Percentiles rank a stretch among this genome's conserved stretches.
phyloP scores from a whole-genome alignment of 2,329 filamentous ascomycete species.

The Onygenales sp. region DNA sequence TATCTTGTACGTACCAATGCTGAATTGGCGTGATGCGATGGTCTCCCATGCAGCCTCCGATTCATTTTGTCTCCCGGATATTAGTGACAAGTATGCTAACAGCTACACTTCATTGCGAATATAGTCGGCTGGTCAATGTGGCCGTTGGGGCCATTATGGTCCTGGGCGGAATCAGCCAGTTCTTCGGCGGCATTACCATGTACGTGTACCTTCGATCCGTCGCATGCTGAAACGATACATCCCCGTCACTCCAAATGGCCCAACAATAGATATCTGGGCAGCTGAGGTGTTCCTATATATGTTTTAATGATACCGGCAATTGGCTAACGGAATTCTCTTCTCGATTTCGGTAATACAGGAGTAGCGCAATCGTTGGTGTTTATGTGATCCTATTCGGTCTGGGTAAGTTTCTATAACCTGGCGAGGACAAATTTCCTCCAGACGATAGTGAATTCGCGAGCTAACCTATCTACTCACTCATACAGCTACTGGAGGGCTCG shows the following conservation, averaged over 20 bases:
- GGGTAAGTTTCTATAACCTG: conserved; percentile 42
- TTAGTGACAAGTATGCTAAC: conserved; percentile 16
- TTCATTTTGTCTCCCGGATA: background rate
- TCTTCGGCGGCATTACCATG: conserved; percentile 29
- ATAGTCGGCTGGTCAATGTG: conserved; percentile 89
- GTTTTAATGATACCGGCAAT: too few relatives aligned
- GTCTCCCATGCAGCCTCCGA: too few relatives aligned
- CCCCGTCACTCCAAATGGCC: too few relatives aligned
- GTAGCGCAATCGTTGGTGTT: conserved; percentile 65
- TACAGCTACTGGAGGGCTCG: conserved; percentile 60
- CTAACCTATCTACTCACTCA: background rate
- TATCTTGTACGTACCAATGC: conserved; percentile 9
- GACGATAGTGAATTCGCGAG: background rate
- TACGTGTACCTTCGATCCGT: conserved; percentile 8
- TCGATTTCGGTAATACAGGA: conserved; percentile 35
- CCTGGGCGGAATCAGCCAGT: conserved; percentile 58
- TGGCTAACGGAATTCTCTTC: background rate
- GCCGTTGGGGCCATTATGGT: conserved; percentile 79
- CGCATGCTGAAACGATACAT: background rate
- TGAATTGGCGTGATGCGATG: conserved; percentile 5
- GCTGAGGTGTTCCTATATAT: too few relatives aligned
- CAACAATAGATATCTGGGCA: too few relatives aligned
- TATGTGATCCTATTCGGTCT: conserved; percentile 91
- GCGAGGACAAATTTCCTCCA: background rate
- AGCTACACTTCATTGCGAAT: conserved; percentile 9